phyloP scores from a whole-genome alignment of 768 basidiomycete species.

The Leccinum disarticulatum region DNA sequence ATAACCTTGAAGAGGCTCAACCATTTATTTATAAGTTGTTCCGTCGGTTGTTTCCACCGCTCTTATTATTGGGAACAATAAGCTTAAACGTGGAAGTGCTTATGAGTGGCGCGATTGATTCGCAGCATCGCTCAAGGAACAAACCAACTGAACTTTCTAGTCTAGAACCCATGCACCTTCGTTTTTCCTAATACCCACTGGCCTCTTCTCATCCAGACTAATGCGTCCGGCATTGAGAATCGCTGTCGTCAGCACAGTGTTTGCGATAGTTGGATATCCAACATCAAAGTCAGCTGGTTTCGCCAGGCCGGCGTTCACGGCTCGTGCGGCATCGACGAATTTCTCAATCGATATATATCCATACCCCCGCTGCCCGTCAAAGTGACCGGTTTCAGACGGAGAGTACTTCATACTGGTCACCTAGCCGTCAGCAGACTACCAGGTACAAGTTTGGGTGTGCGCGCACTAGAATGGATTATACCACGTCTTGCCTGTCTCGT shows the following conservation, averaged over 20 bases:
- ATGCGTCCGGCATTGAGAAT: slow-evolving; percentile 90
- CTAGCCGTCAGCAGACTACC: slow-evolving; percentile 7
- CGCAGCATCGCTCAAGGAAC: slow-evolving; percentile 4
- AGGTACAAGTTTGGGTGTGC: background rate
- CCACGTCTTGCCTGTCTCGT: slow-evolving; percentile 81
- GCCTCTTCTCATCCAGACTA: slow-evolving; percentile 85
- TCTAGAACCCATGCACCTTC: slow-evolving; percentile 67
- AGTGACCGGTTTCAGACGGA: slow-evolving; percentile 86
- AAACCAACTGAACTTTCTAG: slow-evolving; percentile 34
- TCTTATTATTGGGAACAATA: slow-evolving; percentile 3
- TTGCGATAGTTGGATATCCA: slow-evolving; percentile 84
- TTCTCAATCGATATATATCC: slow-evolving; percentile 91
- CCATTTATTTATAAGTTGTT: background rate
- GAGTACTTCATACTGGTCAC: slow-evolving; percentile 85
- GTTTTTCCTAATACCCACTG: slow-evolving; percentile 73
- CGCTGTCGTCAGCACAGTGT: slow-evolving; percentile 84
- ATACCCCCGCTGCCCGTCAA: slow-evolving; percentile 93
- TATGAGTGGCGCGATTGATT: slow-evolving; percentile 6
- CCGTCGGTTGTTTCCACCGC: background rate
- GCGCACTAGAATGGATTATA: slow-evolving; percentile 91
- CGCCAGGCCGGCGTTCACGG: slow-evolving; percentile 69
- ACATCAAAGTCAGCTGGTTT: slow-evolving; percentile 78
- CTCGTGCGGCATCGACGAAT: slow-evolving; percentile 81
- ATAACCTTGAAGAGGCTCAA: background rate
- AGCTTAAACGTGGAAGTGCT: background rate